A percentile compares a stretch with the other conserved stretches of the same genome.
phyloP scores from a whole-genome alignment of 169 alveolate species.

The Babesia bovis region DNA sequence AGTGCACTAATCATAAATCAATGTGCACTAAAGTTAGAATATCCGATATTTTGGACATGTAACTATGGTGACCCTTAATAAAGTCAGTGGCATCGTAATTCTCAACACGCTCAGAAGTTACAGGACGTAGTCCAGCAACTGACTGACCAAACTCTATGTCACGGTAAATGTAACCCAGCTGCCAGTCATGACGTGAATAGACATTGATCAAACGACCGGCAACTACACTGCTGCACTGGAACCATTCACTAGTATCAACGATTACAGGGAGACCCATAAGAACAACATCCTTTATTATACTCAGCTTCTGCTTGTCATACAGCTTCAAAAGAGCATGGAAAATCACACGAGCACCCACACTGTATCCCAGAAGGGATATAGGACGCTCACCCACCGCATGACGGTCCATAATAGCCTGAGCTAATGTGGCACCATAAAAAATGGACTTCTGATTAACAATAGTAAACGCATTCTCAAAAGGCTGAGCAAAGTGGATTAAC shows the following conservation, averaged over 20 bases:
- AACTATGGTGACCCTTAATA: slow-evolving; percentile 69
- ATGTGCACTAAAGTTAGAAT: slow-evolving; percentile 43
- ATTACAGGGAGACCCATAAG: slow-evolving; percentile 88
- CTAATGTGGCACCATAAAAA: slow-evolving; percentile 86
- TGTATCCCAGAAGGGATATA: slow-evolving; percentile 86
- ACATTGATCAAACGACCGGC: slow-evolving; percentile 88
- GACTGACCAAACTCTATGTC: slow-evolving; percentile 74
- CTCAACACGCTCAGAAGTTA: slow-evolving; percentile 73
- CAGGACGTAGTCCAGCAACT: slow-evolving; percentile 82
- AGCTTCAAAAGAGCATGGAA: slow-evolving; percentile 83
- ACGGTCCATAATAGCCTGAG: slow-evolving; percentile 83
- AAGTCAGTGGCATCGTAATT: slow-evolving; percentile 82
- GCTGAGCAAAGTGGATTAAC: slow-evolving; percentile 83
- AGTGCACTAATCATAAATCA: slow-evolving; percentile 25
- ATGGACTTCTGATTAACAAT: slow-evolving; percentile 84
- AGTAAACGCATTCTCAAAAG: slow-evolving; percentile 87
- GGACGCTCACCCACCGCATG: slow-evolving; percentile 88
- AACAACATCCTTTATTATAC: slow-evolving; percentile 82
- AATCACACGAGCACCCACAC: slow-evolving; percentile 90
- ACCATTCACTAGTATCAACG: slow-evolving; percentile 81
- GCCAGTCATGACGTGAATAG: slow-evolving; percentile 86
- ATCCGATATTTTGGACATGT: slow-evolving; percentile 38
- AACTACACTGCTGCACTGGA: slow-evolving; percentile 83
- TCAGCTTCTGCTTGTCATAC: slow-evolving; percentile 72
- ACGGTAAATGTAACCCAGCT: slow-evolving; percentile 88